Evolutionary conservation across 257 asterid species (phyloP).

Genomic region (Cruciata laevipes): DNA sequence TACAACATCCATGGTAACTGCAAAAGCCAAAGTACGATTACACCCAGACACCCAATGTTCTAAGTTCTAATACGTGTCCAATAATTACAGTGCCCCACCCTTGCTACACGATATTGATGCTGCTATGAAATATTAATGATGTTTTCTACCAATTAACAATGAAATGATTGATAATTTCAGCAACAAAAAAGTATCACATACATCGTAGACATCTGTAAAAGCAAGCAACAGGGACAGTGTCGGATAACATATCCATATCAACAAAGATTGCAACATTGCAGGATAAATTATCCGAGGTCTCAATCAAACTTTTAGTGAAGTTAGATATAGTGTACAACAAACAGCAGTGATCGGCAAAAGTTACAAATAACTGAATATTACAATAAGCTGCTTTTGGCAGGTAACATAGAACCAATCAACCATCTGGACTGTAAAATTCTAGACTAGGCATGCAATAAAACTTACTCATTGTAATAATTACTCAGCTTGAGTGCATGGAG

Average conservation of each 20-base stretch:
- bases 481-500: slow-evolving; percentile 76
- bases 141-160: not conserved
- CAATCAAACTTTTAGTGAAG: not conserved
- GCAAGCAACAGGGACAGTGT: not conserved
- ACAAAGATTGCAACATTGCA: not conserved
- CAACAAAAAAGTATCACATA: not conserved
- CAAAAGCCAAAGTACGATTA: too few species aligned
- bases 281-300: not conserved
- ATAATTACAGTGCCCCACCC: too few species aligned
- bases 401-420: not conserved
- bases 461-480: slow-evolving; percentile 66
- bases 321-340: not conserved
- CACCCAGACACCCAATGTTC: too few species aligned
- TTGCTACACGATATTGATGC: not conserved
- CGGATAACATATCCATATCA: not conserved
- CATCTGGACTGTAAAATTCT: not conserved
- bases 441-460: slow-evolving; percentile 12
- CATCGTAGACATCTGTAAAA: not conserved
- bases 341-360: not conserved
- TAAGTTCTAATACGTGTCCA: not conserved
- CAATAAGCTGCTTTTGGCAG: too few species aligned
- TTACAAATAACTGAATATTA: not conserved
- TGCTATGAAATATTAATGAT: not conserved
- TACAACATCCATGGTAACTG: not conserved
- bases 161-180: not conserved